Percentiles rank a stretch among this genome's conserved stretches.
These are phyloP conservation scores for Beta vulgaris DNA, from an alignment of 148 eudicot species.

Conservation along the genomic window DNA sequence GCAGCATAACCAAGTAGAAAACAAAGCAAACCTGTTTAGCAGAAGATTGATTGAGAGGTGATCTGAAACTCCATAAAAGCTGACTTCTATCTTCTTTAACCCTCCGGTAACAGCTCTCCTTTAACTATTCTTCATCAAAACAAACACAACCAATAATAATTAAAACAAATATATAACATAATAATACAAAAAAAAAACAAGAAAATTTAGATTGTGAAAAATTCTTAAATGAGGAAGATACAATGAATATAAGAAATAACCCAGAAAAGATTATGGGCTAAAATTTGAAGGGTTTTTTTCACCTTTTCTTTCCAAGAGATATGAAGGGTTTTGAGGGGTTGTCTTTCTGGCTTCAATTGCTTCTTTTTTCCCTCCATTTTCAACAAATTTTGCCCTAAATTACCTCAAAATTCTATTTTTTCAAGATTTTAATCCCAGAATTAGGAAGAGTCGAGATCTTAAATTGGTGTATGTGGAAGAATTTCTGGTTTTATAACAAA, in stretches of 20 bases:
- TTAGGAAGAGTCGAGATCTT: neutral
- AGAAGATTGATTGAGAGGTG: conserved; percentile 29
- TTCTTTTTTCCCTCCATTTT: conserved; percentile 32
- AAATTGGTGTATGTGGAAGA: neutral
- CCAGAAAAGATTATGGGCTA: neutral
- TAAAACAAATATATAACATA: too few species aligned
- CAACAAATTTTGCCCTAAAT: neutral
- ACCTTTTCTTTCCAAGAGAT: conserved; percentile 70
- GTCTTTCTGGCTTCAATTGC: conserved; percentile 25
- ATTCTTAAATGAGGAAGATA: neutral
- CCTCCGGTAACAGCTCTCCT: conserved; percentile 74
- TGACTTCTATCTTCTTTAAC: conserved; percentile 65
- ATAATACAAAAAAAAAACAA: neutral
- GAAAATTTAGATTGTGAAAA: neutral
- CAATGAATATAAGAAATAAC: neutral
- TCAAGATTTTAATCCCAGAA: neutral
- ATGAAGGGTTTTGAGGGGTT: conserved; percentile 47
- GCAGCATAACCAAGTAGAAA: neutral
- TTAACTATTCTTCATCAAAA: conserved; percentile 46
- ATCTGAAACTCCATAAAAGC: conserved; percentile 71
- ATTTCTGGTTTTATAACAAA: neutral
- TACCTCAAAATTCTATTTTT: neutral
- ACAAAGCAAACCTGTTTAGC: conserved; percentile 49
- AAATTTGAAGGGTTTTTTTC: neutral
- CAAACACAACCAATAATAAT: conserved; percentile 1